Evolutionary conservation across 176 grass and related monocot genomes (phyloP).

Genomic region (Saccharum officinarum): DNA sequence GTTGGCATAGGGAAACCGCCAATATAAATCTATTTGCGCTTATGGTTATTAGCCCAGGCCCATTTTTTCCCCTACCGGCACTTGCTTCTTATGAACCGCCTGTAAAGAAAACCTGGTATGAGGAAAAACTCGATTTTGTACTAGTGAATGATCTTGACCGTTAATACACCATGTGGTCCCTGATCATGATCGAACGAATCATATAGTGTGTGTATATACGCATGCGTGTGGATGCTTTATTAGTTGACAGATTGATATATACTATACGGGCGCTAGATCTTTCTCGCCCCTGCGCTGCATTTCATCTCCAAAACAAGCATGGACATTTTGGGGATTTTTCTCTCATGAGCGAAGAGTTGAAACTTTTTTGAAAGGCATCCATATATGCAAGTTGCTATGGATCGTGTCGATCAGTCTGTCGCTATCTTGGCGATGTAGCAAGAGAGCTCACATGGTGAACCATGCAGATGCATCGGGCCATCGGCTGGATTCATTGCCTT

Average conservation of each 20-base stretch:
- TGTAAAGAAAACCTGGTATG: too few relatives aligned
- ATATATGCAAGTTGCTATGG: not conserved
- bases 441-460: not conserved
- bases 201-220: too few relatives aligned
- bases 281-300: not conserved
- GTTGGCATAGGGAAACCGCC: too few relatives aligned
- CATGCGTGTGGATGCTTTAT: not conserved
- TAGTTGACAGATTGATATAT: too few relatives aligned
- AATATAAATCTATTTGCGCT: too few relatives aligned
- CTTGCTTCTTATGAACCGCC: too few relatives aligned
- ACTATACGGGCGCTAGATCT: not conserved
- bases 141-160: not conserved
- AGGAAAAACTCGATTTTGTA: too few relatives aligned
- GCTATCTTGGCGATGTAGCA: not conserved
- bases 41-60: too few relatives aligned
- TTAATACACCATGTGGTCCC: not conserved
- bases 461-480: not conserved
- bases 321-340: not conserved
- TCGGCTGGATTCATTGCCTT: not conserved
- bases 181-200: not conserved
- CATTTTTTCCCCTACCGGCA: too few relatives aligned
- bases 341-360: not conserved
- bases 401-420: slow-evolving; percentile 7
- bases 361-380: not conserved
- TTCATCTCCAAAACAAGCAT: too few relatives aligned